Conservation (phyloP, 768 basidiomycete species). For the Calocybe indica region DNA sequence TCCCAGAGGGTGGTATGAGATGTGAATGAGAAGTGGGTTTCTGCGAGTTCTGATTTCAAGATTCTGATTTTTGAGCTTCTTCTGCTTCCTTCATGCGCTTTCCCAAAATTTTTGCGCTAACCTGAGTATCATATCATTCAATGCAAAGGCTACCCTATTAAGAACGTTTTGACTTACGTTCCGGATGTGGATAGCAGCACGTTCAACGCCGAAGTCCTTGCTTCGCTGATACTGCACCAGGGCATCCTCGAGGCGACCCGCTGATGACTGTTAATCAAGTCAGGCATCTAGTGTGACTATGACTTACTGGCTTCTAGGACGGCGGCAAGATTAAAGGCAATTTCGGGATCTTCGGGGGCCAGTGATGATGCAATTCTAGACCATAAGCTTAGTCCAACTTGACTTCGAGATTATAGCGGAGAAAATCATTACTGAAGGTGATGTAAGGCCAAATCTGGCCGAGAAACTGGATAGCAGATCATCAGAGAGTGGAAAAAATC, state of each 20-base stretch:
- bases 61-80: constrained; percentile 30
- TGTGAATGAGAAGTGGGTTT: constrained; percentile 6
- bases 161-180: constrained; percentile 45
- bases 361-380: constrained; percentile 76
- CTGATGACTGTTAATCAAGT: constrained; percentile 34
- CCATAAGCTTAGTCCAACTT: constrained; percentile 19
- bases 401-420: constrained; percentile 19
- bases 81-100: constrained; percentile 48
- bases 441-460: constrained; percentile 82
- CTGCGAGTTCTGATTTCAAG: constrained; percentile 19
- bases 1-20: not conserved
- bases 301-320: constrained; percentile 83
- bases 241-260: constrained; percentile 75
- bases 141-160: constrained; percentile 8
- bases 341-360: constrained; percentile 85
- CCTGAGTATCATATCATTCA: constrained; percentile 34
- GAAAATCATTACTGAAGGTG: constrained; percentile 54
- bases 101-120: constrained; percentile 75
- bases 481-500: constrained; percentile 1
- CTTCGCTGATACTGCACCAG: constrained; percentile 78
- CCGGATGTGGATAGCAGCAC: constrained; percentile 76
- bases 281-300: constrained; percentile 13
- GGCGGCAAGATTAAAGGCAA: constrained; percentile 87
- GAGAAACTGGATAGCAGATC: constrained; percentile 39
- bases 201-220: constrained; percentile 72